Base-by-base conservation (phyloP, 768 basidiomycete genomes). In the Phallus indusiatus region DNA sequence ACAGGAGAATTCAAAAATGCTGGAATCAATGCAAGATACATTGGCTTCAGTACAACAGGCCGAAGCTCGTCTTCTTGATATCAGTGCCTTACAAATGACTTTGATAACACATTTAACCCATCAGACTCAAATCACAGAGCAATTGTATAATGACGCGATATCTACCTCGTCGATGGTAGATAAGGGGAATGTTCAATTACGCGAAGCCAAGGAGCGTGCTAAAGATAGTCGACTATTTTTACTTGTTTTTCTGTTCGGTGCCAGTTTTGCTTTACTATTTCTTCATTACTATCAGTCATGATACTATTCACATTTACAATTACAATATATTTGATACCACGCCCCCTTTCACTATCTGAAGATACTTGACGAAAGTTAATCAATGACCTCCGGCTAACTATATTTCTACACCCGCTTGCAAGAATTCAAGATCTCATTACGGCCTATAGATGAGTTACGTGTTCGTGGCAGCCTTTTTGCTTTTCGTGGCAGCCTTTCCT, bases 81-180 rank as follows among this genome's bases (percentile, higher is more conserved):
- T 99, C 67, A 90, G 90, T 65, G 81, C 88, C 47, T 74, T 99
- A 59, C 96, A 99, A 76, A 86, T 89, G 74, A 90, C 97, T 71
- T 78, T 99, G 64, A 84, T 96, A 53, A 76, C 81, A 14, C 93
- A 97, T 68, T 78, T 99, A 46, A 86, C 88, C 36, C 81, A 77
- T 66, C 96, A 99, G 76, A 88, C 88, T 1, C 94, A 94, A 74
- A 72, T 94, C 64, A 93, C 94, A 10, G 94, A 98, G 66, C 84
- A 91, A 70, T 74, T 99, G 61, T 96, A 92, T 68, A 93, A 96
- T 64, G 95, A 99, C 67, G 94, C 93, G 9, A 86, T 96, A 56
- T 82, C 87, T 1, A 90, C 89, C 28, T 87, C 90, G 11, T 84
- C 82, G 8, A 88, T 84, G 51, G 85, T 97, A 42, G 88, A 89